Conservation (phyloP, 495 filamentous ascomycete genomes). For the Barbatosphaeria neglecta region DNA sequence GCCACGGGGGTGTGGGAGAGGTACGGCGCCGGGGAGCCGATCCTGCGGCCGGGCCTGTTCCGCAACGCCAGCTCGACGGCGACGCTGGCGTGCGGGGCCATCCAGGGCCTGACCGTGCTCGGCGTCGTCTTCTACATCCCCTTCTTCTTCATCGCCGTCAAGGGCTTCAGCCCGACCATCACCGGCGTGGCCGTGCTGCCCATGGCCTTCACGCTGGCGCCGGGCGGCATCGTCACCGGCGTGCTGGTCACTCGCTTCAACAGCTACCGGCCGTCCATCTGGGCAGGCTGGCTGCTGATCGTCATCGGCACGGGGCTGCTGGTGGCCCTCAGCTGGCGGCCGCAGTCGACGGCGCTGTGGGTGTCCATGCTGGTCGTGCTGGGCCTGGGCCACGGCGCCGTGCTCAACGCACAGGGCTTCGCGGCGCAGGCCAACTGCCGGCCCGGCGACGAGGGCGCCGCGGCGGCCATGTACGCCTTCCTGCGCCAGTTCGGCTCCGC, state of each 20-base stretch:
- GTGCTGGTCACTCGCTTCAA: constrained; percentile 32
- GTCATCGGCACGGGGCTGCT: constrained; percentile 36
- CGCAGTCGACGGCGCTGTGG: constrained; percentile 27
- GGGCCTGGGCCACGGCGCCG: constrained; percentile 36
- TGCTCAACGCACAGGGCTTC: constrained; percentile 34
- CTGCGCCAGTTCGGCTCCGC: constrained; percentile 45
- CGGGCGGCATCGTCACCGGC: constrained; percentile 31
- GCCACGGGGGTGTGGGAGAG: constrained; percentile 38
- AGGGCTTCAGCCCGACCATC: constrained; percentile 41
- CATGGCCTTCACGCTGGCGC: constrained; percentile 33
- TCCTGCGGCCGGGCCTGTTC: constrained; percentile 34
- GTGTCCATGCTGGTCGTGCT: constrained; percentile 35
- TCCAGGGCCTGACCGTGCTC: constrained; percentile 1
- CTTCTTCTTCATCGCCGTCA: constrained; percentile 54
- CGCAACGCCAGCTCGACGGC: constrained; percentile 18
- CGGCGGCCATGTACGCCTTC: constrained; percentile 42
- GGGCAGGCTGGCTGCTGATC: constrained; percentile 39
- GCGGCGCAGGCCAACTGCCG: constrained; percentile 33
- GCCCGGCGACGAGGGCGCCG: constrained; percentile 33
- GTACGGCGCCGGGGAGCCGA: constrained; percentile 27
- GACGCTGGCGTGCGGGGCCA: background rate
- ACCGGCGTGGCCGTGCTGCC: constrained; percentile 46
- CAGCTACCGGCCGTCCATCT: constrained; percentile 35
- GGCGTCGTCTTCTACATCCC: constrained; percentile 48
- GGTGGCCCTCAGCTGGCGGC: constrained; percentile 23